phyloP scores from a whole-genome alignment of 2,329 filamentous ascomycete genomes.

The Sarocladium strictum region DNA sequence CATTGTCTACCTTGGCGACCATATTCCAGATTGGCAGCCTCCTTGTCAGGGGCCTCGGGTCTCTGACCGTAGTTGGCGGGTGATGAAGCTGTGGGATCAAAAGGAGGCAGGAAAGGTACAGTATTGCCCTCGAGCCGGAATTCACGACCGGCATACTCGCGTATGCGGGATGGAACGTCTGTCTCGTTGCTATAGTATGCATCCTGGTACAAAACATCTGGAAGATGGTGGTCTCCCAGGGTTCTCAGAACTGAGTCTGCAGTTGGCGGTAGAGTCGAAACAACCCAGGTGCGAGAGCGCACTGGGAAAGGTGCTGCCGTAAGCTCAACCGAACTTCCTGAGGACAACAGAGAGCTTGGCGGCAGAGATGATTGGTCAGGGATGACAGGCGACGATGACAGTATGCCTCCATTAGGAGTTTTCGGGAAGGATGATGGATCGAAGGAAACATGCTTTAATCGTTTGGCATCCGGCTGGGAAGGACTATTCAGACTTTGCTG shows the following conservation, averaged over 20 bases:
- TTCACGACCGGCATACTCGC: conserved; percentile 84
- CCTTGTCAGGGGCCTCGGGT: conserved; percentile 21
- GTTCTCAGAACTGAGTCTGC: not conserved
- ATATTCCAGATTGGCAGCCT: conserved; percentile 41
- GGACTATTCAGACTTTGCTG: conserved; percentile 45
- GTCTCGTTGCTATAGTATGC: conserved; percentile 78
- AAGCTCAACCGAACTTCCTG: not conserved
- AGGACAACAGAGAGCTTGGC: not conserved
- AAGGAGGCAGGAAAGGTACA: conserved; percentile 72
- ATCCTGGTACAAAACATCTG: conserved; percentile 73
- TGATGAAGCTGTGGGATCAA: conserved; percentile 57
- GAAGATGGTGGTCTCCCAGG: conserved; percentile 29
- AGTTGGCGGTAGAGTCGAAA: not conserved
- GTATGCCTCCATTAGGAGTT: not conserved
- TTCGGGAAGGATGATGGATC: conserved; percentile 11
- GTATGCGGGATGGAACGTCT: conserved; percentile 70
- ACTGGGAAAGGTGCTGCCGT: not conserved
- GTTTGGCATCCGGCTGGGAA: conserved; percentile 37
- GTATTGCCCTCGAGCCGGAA: conserved; percentile 73
- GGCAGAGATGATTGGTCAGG: not conserved
- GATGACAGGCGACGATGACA: not conserved
- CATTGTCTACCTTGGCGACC: conserved; percentile 45
- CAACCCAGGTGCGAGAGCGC: not conserved
- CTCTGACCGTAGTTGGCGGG: conserved; percentile 46
- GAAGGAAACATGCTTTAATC: conserved; percentile 19